Evolutionary conservation across 495 filamentous ascomycete species (phyloP).

Genomic region (Tuber indicum): DNA sequence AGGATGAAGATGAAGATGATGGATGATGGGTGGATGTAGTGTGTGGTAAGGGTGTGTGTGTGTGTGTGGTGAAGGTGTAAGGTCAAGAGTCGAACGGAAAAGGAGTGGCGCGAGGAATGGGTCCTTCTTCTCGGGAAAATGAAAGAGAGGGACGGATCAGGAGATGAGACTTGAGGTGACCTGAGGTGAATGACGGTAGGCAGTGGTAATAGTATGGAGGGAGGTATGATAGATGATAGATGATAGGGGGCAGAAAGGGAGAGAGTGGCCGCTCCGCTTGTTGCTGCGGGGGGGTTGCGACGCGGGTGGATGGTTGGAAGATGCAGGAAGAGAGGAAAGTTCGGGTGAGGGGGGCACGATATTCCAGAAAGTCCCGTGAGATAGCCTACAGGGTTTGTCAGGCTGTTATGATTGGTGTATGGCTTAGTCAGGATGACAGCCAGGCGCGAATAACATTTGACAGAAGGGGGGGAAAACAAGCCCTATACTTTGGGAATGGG

Average conservation of each 20-base stretch:
- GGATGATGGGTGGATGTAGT: not conserved
- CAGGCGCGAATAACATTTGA: not conserved
- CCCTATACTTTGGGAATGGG: not conserved
- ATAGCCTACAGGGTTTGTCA: constrained; percentile 29
- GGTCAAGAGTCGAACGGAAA: not conserved
- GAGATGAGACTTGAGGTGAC: not conserved
- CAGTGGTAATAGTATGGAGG: not conserved
- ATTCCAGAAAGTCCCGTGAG: constrained; percentile 37
- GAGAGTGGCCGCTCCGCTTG: constrained; percentile 18
- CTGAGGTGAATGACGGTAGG: not conserved
- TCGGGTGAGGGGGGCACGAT: constrained; percentile 26
- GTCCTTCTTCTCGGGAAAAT: not conserved
- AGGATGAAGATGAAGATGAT: not conserved
- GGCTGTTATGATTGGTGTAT: constrained; percentile 9
- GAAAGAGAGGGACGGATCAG: not conserved
- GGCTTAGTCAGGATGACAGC: not conserved
- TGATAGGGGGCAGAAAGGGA: not conserved
- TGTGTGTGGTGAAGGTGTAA: not conserved
- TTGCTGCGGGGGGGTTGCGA: constrained; percentile 34
- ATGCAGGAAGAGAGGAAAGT: constrained; percentile 38
- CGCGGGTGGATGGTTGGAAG: constrained; percentile 38
- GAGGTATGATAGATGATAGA: too few relatives aligned
- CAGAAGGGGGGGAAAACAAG: not conserved
- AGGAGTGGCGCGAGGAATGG: not conserved
- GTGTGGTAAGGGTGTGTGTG: not conserved